These are phyloP conservation scores for Boletellus deceptivus DNA, from an alignment of 1,284 basidiomycete genomes.

Conservation along the genomic window DNA sequence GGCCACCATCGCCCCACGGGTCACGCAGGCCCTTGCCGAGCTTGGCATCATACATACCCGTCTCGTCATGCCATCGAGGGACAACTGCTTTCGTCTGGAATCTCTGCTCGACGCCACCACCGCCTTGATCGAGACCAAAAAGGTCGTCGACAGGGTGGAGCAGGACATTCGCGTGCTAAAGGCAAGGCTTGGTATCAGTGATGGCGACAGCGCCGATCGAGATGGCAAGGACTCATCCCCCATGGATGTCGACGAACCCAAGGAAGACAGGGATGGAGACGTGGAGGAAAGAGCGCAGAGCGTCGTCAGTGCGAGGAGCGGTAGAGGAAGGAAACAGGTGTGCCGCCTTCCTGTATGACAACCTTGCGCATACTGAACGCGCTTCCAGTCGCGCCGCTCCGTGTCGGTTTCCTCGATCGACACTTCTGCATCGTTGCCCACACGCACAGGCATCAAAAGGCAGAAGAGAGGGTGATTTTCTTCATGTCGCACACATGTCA, in stretches of 20 bases:
- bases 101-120: constrained; percentile 68
- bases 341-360: constrained; percentile 21
- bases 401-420: constrained; percentile 67
- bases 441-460: constrained; percentile 52
- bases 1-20: constrained; percentile 66
- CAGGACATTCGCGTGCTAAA: constrained; percentile 76
- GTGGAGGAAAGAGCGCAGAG: constrained; percentile 63
- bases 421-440: constrained; percentile 51
- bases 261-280: constrained; percentile 34
- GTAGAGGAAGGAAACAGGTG: constrained; percentile 58
- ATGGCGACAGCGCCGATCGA: constrained; percentile 41
- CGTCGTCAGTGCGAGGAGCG: constrained; percentile 59
- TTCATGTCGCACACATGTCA: constrained; percentile 3
- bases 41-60: constrained; percentile 71
- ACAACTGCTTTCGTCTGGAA: constrained; percentile 74
- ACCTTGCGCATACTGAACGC: neutral
- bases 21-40: constrained; percentile 73
- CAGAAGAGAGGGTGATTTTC: constrained; percentile 50
- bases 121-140: constrained; percentile 82
- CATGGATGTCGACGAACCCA: constrained; percentile 41
- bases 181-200: constrained; percentile 61
- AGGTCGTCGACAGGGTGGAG: constrained; percentile 81
- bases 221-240: constrained; percentile 27
- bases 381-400: constrained; percentile 52
- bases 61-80: constrained; percentile 88